Base-by-base conservation (phyloP, 352 stramenopile genomes). In the Globisporangium middletonii region DNA sequence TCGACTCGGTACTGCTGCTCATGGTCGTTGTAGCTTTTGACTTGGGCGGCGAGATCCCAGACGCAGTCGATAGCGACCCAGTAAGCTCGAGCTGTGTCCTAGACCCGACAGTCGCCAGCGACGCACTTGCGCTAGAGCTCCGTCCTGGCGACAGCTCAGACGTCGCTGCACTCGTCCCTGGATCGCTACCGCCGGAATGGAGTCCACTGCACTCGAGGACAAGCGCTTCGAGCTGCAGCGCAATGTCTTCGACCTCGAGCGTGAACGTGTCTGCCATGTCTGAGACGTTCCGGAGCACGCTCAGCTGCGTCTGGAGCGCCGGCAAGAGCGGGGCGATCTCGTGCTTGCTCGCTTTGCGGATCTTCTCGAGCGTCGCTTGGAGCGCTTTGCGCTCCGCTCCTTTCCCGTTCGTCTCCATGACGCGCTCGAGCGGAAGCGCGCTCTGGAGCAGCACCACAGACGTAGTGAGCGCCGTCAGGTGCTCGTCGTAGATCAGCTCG, bases 351-450 rank as follows among this genome's bases (percentile, higher is more conserved):
- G 82, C 86, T 43, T 92, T 94, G 3, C 89, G 77, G 11, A 96
- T 79, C 42, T 86, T 85, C 51, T 97, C 88, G 0, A 96, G 68
- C 18, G 81, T 95, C 47, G 75, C 65, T 44, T 87, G 79, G 6
- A 95, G 51, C 18, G 71, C 72, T 53, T 88, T 88, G 13, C 76
- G 71, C 54, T 89, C 72, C 4, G 67, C 67, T 3, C 67, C 63
- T 63, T 97, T 97, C 42, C 89, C 89, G 58, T 96, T 84, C 9
- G 66, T 66, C 47, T 94, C 86, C 65, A 95, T 83, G 19, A 93
- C 64, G 18, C 33, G 47, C 50, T 75, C 73, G 12, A 96, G 58
- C 2, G 81, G 76, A 15, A 89, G 30, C 1, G 85, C 80, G 55
- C 82, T 91, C 2, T 88, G 51, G 23, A 97, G 48, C 13, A 85